Evolutionary conservation across 805 yeast species (phyloP), one percentile per base, ranked within the genome.

Genomic region (Peterozyma xylosa): DNA sequence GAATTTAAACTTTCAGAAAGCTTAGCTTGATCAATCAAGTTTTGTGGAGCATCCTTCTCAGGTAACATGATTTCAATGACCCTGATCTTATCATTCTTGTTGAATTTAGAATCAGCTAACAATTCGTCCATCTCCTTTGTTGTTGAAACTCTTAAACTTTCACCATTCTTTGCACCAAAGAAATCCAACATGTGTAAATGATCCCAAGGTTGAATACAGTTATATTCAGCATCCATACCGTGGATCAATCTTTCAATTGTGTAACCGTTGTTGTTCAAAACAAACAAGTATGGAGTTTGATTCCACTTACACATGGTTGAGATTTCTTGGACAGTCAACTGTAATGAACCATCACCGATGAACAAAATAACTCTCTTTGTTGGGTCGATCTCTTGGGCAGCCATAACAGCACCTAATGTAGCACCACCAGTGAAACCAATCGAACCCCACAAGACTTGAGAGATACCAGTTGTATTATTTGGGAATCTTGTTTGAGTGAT

Each of bases 361-460:
- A 81, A 81, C 48, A 82, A 65, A 47, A 80, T 70, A 43, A 78
- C 84, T 71, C 87, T 76, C 63, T 71, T 77, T 47, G 59, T 58
- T 51, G 78, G 79, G 57, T 78, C 77, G 45, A 77, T 56, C 62
- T 81, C 86, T 56, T 76, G 74, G 51, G 82, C 78, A 21, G 85
- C 86, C 64, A 78, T 73, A 36, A 75, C 76, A 39, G 87, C 86
- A 60, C 87, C 87, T 48, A 76, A 62, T 18, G 80, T 67, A 39
- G 86, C 78, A 60, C 86, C 86, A 47, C 79, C 76, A 41, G 86
- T 69, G 66, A 64, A 80, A 56, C 88, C 88, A 60, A 81, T 81
- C 41, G 86, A 80, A 54, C 87, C 86, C 85, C 86, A 82, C 55
- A 82, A 67, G 43, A 80, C 86, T 68, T 81, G 88, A 45, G 86